phyloP scores from a whole-genome alignment of 2,329 filamentous ascomycete genomes.

The Colletotrichum sansevieriae region DNA sequence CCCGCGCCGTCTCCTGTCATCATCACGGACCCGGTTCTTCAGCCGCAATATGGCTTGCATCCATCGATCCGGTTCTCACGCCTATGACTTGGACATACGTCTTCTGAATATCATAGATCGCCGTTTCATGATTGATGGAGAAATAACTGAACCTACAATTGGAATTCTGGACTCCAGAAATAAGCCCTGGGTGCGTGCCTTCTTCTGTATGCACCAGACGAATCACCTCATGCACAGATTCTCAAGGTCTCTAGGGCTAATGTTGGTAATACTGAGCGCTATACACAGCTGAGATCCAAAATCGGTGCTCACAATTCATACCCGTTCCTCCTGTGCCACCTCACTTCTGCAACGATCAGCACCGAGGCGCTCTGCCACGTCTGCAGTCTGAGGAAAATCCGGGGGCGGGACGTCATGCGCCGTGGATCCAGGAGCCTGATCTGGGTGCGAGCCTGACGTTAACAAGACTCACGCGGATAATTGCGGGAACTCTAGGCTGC shows the following conservation, averaged over 20 bases:
- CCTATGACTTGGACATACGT: not conserved
- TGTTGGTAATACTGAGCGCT: not conserved
- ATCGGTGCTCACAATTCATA: not conserved
- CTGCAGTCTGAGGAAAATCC: constrained; percentile 27
- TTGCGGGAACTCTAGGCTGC: not conserved
- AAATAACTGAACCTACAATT: not conserved
- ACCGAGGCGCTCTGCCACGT: constrained; percentile 19
- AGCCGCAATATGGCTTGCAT: constrained; percentile 28
- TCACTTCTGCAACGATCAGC: constrained; percentile 3
- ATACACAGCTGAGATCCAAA: constrained; percentile 2
- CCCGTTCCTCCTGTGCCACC: constrained; percentile 10
- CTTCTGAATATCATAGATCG: not conserved
- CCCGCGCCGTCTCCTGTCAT: constrained; percentile 14
- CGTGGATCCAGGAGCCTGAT: constrained; percentile 16
- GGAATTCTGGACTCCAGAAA: not conserved
- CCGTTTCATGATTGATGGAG: constrained; percentile 31
- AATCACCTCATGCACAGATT: no score
- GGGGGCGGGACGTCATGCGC: constrained; percentile 33
- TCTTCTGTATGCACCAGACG: not conserved
- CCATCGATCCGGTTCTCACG: constrained; percentile 1
- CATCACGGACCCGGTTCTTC: not conserved
- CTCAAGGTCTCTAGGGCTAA: not conserved
- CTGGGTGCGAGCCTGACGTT: constrained; percentile 19
- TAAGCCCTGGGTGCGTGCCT: not conserved
- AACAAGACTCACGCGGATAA: not conserved